Percentiles rank a stretch among this genome's conserved stretches.
Evolutionary conservation across 306 rosid genomes (phyloP).

Genomic region (Casuarina cunninghamiana): DNA sequence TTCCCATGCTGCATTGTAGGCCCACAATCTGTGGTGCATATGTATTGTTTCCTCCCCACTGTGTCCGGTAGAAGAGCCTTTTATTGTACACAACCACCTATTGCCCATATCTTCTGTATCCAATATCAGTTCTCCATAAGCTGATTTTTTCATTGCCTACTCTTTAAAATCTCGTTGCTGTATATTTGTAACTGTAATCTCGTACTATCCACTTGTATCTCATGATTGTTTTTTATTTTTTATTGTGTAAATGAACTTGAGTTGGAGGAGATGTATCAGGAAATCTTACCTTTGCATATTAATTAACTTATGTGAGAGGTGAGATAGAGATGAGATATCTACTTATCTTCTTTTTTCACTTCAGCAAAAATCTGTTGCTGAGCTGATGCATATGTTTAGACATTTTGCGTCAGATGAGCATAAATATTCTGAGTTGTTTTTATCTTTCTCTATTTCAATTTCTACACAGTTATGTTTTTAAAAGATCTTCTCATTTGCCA

Average conservation of each 20-base stretch:
- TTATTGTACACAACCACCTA: slow-evolving; percentile 33
- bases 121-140: slow-evolving; percentile 13
- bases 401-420: not conserved
- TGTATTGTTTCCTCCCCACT: slow-evolving; percentile 41
- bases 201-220: slow-evolving; percentile 5
- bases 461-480: not conserved
- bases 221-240: not conserved
- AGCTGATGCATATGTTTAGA: not conserved
- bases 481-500: not conserved
- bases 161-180: not conserved
- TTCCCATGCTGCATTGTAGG: slow-evolving; percentile 57
- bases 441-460: not conserved
- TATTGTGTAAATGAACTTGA: too few species aligned
- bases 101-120: slow-evolving; percentile 19
- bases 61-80: slow-evolving; percentile 46
- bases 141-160: not conserved
- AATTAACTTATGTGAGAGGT: not conserved
- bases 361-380: not conserved
- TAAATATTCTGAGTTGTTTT: not conserved
- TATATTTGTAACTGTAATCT: not conserved
- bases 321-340: not conserved
- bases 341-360: not conserved
- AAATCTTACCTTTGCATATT: too few species aligned
- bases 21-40: slow-evolving; percentile 54
- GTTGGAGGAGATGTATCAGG: too few species aligned